Conservation (phyloP, 768 basidiomycete genomes). For the Suillus clintonianus region DNA sequence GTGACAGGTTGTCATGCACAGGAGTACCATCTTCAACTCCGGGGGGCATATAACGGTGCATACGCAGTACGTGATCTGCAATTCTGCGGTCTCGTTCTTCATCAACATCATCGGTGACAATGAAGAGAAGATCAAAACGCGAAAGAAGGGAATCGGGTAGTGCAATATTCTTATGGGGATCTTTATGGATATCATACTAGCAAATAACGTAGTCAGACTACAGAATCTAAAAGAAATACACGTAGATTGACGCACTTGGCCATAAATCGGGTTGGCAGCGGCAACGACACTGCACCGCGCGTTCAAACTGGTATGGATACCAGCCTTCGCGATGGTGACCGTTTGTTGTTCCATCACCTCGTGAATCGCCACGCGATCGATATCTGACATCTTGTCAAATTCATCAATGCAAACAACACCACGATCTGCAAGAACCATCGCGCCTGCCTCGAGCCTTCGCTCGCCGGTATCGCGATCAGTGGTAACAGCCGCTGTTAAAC, state of each 20-base stretch:
- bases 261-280: conserved; percentile 98
- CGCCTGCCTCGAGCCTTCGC: conserved; percentile 94
- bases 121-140: conserved; percentile 97
- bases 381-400: conserved; percentile 99
- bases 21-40: conserved; percentile 97
- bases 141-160: conserved; percentile 96
- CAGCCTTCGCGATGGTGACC: conserved; percentile 98
- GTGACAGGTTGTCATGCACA: conserved; percentile 81
- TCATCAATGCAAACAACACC: conserved; percentile 99
- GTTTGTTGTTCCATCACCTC: conserved; percentile 99
- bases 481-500: conserved; percentile 97
- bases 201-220: conserved; percentile 13
- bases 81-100: conserved; percentile 92
- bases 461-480: conserved; percentile 98
- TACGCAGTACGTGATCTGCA: conserved; percentile 95
- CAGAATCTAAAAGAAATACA: conserved; percentile 5
- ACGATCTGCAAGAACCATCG: conserved; percentile 98
- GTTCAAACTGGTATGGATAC: conserved; percentile 97
- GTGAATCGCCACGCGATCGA: conserved; percentile 98
- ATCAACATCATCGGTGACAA: conserved; percentile 98
- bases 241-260: conserved; percentile 62
- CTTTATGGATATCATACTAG: conserved; percentile 99
- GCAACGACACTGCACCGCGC: conserved; percentile 97
- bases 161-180: conserved; percentile 98
- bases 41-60: conserved; percentile 95